phyloP scores from a whole-genome alignment of 192 early-diverging fungal species.

The Coemansia sp. region DNA sequence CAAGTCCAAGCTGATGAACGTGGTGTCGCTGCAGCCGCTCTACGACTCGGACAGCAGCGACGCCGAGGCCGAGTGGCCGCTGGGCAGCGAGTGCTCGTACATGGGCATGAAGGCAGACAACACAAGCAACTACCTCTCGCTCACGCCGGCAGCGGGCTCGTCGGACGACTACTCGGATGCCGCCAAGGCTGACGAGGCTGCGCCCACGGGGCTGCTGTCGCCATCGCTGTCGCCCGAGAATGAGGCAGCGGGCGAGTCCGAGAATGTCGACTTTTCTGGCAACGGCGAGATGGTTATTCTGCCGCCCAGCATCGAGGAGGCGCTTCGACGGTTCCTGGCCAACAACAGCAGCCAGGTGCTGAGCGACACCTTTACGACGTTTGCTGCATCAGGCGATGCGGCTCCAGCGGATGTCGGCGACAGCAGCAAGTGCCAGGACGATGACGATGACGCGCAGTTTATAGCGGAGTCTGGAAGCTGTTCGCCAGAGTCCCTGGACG shows the following conservation, averaged over 20 bases:
- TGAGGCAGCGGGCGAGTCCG: neutral
- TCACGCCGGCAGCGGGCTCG: conserved; percentile 16
- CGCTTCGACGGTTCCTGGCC: conserved; percentile 42
- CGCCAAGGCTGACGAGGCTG: conserved; percentile 6
- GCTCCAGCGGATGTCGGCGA: conserved; percentile 1
- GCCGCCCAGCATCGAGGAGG: conserved; percentile 43
- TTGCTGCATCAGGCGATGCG: conserved; percentile 13
- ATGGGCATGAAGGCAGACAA: conserved; percentile 16
- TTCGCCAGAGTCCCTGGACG: conserved; percentile 34
- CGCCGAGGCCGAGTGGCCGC: conserved; percentile 37
- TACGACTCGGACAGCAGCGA: conserved; percentile 48
- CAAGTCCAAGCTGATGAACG: conserved; percentile 52
- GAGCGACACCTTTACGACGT: conserved; percentile 46
- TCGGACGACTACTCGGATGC: conserved; percentile 16
- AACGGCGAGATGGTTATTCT: conserved; percentile 20
- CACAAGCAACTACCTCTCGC: conserved; percentile 30
- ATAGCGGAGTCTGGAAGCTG: conserved; percentile 23
- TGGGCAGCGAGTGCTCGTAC: conserved; percentile 23
- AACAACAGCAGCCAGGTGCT: conserved; percentile 39
- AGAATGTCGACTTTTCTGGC: neutral
- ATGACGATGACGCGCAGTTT: conserved; percentile 27
- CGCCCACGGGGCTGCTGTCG: conserved; percentile 18
- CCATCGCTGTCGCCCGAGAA: conserved; percentile 19
- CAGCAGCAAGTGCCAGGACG: conserved; percentile 14
- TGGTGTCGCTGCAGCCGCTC: conserved; percentile 29